Conservation (phyloP, 805 yeast genomes). For the Metschnikowia baotianmanensis region DNA sequence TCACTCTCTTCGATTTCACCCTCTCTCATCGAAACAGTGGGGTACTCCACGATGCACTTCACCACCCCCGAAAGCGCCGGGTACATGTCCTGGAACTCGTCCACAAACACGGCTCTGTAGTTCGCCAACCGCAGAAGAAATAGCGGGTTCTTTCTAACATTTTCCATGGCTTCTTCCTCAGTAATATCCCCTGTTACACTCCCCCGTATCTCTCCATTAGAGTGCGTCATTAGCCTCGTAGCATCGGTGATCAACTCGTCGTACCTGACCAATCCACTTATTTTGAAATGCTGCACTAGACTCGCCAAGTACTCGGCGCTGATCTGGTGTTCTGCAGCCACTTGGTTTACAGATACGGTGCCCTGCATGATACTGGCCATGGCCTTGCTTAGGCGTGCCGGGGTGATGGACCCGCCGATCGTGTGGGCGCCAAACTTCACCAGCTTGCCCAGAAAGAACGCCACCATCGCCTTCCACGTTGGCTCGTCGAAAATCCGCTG, state of each 20-base stretch:
- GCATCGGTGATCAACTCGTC: slow-evolving; percentile 37
- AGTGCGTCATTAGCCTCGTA: slow-evolving; percentile 23
- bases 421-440: slow-evolving; percentile 26
- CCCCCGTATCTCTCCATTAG: neutral
- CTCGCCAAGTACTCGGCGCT: slow-evolving; percentile 27
- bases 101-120: slow-evolving; percentile 50
- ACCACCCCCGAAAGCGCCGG: slow-evolving; percentile 48
- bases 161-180: too few relatives aligned
- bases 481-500: slow-evolving; percentile 49
- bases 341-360: slow-evolving; percentile 21
- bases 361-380: slow-evolving; percentile 26
- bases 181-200: neutral
- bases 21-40: too few relatives aligned
- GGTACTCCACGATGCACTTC: slow-evolving; percentile 34
- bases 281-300: slow-evolving; percentile 29
- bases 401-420: slow-evolving; percentile 24
- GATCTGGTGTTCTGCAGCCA: slow-evolving; percentile 24
- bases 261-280: slow-evolving; percentile 35
- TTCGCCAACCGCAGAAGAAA: slow-evolving; percentile 18
- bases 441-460: slow-evolving; percentile 36
- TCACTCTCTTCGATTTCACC: too few relatives aligned
- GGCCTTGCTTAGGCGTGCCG: slow-evolving; percentile 24
- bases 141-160: neutral
- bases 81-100: slow-evolving; percentile 74
- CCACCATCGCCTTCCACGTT: slow-evolving; percentile 45